phyloP scores from a whole-genome alignment of 2,329 filamentous ascomycete species.

The Orbilia blumenaviensis region DNA sequence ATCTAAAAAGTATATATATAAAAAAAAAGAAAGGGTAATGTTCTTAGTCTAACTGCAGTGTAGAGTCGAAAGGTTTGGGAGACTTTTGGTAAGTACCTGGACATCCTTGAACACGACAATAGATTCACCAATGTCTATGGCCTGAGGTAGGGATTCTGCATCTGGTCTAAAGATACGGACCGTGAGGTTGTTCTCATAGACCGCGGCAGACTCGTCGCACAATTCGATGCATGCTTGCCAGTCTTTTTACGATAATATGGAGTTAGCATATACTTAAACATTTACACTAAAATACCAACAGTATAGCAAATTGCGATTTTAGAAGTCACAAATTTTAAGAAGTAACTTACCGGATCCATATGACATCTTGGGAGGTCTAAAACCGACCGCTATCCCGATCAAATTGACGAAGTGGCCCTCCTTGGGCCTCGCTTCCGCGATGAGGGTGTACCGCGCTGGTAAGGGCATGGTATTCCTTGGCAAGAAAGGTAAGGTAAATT shows the following conservation, averaged over 20 bases:
- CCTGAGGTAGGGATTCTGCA: slow-evolving; percentile 18
- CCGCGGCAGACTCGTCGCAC: slow-evolving; percentile 36
- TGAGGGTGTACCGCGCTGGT: not conserved
- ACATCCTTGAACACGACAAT: slow-evolving; percentile 29
- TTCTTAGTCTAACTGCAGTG: no score
- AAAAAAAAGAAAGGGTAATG: not conserved
- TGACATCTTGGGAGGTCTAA: slow-evolving; percentile 23
- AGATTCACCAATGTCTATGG: slow-evolving; percentile 7
- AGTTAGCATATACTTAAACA: no score
- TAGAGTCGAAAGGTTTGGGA: no score
- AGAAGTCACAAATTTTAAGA: no score
- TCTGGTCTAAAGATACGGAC: slow-evolving; percentile 28
- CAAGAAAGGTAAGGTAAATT: no score
- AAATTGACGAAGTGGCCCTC: not conserved
- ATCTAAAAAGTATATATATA: not conserved
- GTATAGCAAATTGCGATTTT: not conserved
- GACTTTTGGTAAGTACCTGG: slow-evolving; percentile 10
- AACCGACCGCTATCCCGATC: slow-evolving; percentile 25
- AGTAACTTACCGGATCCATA: slow-evolving; percentile 15
- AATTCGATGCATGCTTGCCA: slow-evolving; percentile 26
- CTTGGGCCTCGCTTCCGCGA: slow-evolving; percentile 19
- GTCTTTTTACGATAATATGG: not conserved
- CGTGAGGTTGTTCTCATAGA: slow-evolving; percentile 5
- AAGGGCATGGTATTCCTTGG: slow-evolving; percentile 21
- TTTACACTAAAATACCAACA: not conserved